Percentiles rank a stretch among this genome's conserved stretches.
Evolutionary conservation across 2,329 filamentous ascomycete genomes (phyloP).

Genomic region (Aspergillus unguis): DNA sequence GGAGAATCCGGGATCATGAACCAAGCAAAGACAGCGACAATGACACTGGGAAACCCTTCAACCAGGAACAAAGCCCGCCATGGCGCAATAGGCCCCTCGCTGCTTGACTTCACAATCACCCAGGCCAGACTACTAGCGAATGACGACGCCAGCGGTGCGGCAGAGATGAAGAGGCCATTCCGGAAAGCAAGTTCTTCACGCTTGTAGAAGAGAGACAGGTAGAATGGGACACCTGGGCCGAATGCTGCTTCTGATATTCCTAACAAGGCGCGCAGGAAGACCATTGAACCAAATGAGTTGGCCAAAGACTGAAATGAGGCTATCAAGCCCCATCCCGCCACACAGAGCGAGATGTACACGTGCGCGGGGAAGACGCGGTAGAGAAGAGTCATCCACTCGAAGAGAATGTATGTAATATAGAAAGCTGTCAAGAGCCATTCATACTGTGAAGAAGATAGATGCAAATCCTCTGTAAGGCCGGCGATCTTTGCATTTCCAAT

Average conservation of each 20-base stretch:
- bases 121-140: slow-evolving; percentile 76
- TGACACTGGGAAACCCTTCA: slow-evolving; percentile 78
- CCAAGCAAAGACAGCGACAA: slow-evolving; percentile 73
- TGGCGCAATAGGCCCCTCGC: slow-evolving; percentile 65
- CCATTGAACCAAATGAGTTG: slow-evolving; percentile 60
- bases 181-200: slow-evolving; percentile 75
- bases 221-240: slow-evolving; percentile 62
- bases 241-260: slow-evolving; percentile 62
- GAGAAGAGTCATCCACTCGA: slow-evolving; percentile 65
- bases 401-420: slow-evolving; percentile 62
- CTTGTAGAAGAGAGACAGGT: slow-evolving; percentile 62
- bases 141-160: slow-evolving; percentile 58
- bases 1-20: slow-evolving; percentile 73
- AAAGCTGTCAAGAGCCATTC: slow-evolving; percentile 62
- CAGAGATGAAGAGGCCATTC: slow-evolving; percentile 82
- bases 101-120: slow-evolving; percentile 68
- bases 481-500: slow-evolving; percentile 63
- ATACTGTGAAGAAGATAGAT: slow-evolving; percentile 55
- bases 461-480: slow-evolving; percentile 53
- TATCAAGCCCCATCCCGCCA: slow-evolving; percentile 74
- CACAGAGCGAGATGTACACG: slow-evolving; percentile 58
- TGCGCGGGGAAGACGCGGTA: slow-evolving; percentile 60
- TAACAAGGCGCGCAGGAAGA: slow-evolving; percentile 42
- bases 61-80: slow-evolving; percentile 84
- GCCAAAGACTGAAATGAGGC: slow-evolving; percentile 70